Evolutionary conservation across 257 asterid genomes (phyloP).

Genomic region (Jaltomata sinuosa): DNA sequence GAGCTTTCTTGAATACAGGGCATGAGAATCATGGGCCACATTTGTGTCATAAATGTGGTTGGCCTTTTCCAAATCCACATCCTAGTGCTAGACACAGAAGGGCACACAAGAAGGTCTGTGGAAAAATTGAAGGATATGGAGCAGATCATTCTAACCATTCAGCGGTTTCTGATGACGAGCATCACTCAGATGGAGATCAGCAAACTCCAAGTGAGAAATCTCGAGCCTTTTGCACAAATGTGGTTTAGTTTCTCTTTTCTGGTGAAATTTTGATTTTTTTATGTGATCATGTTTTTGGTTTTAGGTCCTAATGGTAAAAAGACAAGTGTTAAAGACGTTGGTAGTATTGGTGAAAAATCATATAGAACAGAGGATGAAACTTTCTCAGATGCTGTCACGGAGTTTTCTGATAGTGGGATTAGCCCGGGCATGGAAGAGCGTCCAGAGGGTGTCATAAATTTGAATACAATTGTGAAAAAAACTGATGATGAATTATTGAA

Average conservation of each 20-base stretch:
- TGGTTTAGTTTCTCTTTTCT: neutral
- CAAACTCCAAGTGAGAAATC: slow-evolving; percentile 50
- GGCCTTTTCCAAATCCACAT: slow-evolving; percentile 92
- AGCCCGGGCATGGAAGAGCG: slow-evolving; percentile 35
- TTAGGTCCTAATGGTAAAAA: slow-evolving; percentile 45
- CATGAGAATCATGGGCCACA: slow-evolving; percentile 47
- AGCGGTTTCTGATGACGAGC: slow-evolving; percentile 47
- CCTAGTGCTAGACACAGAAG: slow-evolving; percentile 89
- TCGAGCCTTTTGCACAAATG: neutral
- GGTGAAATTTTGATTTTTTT: neutral
- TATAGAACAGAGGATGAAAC: slow-evolving; percentile 59
- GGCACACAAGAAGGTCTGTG: slow-evolving; percentile 80
- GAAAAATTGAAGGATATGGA: slow-evolving; percentile 67
- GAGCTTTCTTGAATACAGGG: slow-evolving; percentile 38
- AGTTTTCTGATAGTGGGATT: slow-evolving; percentile 52
- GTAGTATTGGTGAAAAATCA: slow-evolving; percentile 31
- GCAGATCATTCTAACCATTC: slow-evolving; percentile 15
- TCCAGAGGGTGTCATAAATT: slow-evolving; percentile 14
- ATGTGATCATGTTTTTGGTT: slow-evolving; percentile 3
- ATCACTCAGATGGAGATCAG: slow-evolving; percentile 41
- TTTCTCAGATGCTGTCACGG: slow-evolving; percentile 67
- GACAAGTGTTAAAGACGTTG: slow-evolving; percentile 18
- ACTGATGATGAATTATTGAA: slow-evolving; percentile 20
- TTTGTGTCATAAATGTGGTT: slow-evolving; percentile 77
- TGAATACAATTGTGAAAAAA: slow-evolving; percentile 17